A percentile compares a stretch with the other conserved stretches of the same genome.
Conservation (phyloP, 225 moss, liverwort and hornwort species). For the Asterella californica region DNA sequence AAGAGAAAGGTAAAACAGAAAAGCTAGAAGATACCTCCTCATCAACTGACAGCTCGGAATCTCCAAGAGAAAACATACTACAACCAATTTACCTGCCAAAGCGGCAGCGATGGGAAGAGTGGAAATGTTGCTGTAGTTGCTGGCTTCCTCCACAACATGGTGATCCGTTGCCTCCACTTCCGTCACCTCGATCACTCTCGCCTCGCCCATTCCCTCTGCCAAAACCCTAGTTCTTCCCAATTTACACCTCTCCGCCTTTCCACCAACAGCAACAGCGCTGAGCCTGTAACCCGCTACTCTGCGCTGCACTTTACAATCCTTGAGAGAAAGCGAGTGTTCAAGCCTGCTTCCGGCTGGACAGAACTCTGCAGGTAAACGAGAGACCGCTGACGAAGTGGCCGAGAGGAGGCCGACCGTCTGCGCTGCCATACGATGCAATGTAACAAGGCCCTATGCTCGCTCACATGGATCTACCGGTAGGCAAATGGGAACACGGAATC, state of each 20-base stretch:
- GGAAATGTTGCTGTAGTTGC: conserved; percentile 36
- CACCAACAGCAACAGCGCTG: not conserved
- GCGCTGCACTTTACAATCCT: not conserved
- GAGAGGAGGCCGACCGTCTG: conserved; percentile 7
- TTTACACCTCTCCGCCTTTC: not conserved
- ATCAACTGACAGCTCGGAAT: too few species aligned
- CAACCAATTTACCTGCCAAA: conserved; percentile 36
- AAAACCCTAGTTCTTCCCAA: conserved; percentile 17
- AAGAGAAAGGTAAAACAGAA: too few species aligned
- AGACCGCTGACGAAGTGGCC: not conserved
- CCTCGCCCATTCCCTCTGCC: conserved; percentile 37
- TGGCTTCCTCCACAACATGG: conserved; percentile 10
- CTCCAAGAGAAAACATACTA: not conserved
- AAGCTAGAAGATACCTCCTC: not conserved
- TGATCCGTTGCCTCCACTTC: conserved; percentile 18
- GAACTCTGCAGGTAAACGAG: not conserved
- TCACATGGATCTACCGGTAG: not conserved
- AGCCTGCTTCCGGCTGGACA: not conserved
- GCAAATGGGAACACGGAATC: not conserved
- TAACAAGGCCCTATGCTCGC: too few species aligned
- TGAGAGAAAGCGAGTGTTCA: not conserved
- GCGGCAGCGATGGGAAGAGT: conserved; percentile 51
- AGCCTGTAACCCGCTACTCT: not conserved
- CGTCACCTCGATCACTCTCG: conserved; percentile 25
- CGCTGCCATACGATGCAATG: conserved; percentile 7